phyloP scores from a whole-genome alignment of 2,329 filamentous ascomycete species.

The Pseudogymnoascus sp. region DNA sequence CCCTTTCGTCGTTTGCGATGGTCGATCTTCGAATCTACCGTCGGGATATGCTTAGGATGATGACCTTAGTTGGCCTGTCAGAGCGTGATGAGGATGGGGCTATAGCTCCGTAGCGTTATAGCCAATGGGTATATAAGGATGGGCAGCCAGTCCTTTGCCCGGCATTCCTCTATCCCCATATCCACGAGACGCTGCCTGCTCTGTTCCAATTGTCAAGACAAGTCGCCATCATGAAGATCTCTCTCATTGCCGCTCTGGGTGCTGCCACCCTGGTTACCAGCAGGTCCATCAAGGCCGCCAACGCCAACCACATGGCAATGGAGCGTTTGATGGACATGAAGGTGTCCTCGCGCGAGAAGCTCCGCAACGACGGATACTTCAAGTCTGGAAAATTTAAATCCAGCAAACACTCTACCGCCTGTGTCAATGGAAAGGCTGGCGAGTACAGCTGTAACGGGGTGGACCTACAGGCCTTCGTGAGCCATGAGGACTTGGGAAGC shows the following conservation, averaged over 20 bases:
- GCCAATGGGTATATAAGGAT: constrained; percentile 5
- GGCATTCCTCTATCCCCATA: background rate
- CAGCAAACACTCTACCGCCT: background rate
- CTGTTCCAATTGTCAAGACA: background rate
- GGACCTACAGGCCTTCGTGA: constrained; percentile 49
- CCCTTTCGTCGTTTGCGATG: background rate
- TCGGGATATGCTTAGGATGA: background rate
- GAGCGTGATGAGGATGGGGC: background rate
- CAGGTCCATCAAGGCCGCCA: constrained; percentile 1
- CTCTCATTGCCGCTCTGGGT: background rate
- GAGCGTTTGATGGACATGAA: constrained; percentile 4
- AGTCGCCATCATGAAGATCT: constrained; percentile 1
- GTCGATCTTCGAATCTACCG: background rate
- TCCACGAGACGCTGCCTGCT: background rate
- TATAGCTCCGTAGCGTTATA: background rate
- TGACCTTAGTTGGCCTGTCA: background rate
- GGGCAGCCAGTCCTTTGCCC: background rate
- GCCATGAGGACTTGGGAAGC: constrained; percentile 46
- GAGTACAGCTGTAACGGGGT: constrained; percentile 26
- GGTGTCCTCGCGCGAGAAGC: background rate
- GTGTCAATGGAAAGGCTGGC: background rate
- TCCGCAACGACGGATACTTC: background rate
- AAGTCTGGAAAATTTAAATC: background rate
- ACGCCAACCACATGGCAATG: constrained; percentile 2
- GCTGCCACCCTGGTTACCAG: background rate